Evolutionary conservation across 345 rosid genomes (phyloP), one percentile per base, ranked within the genome.

Genomic region (Citrus hindsii): DNA sequence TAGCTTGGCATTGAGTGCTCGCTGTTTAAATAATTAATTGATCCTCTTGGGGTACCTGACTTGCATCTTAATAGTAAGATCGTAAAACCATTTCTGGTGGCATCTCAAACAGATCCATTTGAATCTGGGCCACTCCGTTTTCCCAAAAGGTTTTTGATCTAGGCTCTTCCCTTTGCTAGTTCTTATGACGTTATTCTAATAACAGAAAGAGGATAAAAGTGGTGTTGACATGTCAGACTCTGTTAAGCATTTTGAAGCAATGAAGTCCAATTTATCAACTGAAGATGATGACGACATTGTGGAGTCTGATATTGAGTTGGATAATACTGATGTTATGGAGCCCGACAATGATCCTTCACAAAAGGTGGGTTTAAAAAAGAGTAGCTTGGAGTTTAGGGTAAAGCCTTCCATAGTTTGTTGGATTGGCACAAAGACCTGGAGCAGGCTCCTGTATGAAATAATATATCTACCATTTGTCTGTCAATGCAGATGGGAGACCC

Each of bases 301-400:
- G 4, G 95, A 95, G 84, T 92, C 98, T 83, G 97, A 92, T 85
- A 76, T 93, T 74, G 98, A 93, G 82, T 86, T 92, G 76, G 98
- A 93, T 53, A 79, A 90, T 38, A 74, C 89, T 67, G 92, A 88
- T 83, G 89, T 88, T 5, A 85, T 92, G 80, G 94, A 87, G 56
- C 92, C 92, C 24, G 98, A 93, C 79, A 84, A 87, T 73, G 90
- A 92, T 78, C 90, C 91, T 84, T 92, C 92, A 4, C 92, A 87
- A 79, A 87, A 81, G 88, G 97, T 95, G 71, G 25, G 82, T 33
- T 19, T 59, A 64, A 13, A 42, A 68, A 61, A 60, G 22, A 38
- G n/a, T 80, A 9, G 14, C 37, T 69, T 10, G 37, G 37, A 35
- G 27, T 64, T 58, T 24, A 35, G 25, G 37, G 35, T 62, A 35